These are phyloP conservation scores for Plasmodium malariae DNA, from an alignment of 169 alveolate genomes.

Conservation along the genomic window DNA sequence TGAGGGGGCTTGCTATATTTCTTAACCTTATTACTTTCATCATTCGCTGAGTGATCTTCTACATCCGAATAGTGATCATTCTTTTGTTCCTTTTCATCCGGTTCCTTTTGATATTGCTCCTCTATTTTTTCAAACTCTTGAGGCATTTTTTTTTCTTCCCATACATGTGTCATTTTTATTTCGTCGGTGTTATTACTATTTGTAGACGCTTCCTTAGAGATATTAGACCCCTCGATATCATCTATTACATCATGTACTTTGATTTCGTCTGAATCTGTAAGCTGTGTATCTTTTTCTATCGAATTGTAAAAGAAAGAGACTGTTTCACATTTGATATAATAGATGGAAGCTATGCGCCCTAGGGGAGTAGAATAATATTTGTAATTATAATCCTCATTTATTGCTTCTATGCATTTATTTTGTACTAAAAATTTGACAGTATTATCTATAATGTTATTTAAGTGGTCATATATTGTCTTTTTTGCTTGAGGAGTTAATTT, in stretches of 20 bases:
- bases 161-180: background rate
- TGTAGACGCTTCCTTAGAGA: too few species aligned
- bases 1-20: conserved; percentile 71
- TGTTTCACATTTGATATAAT: conserved; percentile 51
- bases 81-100: background rate
- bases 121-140: background rate
- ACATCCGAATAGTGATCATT: background rate
- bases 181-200: background rate
- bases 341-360: conserved; percentile 39
- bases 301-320: conserved; percentile 25
- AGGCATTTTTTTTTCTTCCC: background rate
- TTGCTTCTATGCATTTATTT: conserved; percentile 45
- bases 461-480: conserved; percentile 42
- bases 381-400: conserved; percentile 30
- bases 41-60: conserved; percentile 9
- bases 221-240: too few species aligned
- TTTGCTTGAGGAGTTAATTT: conserved; percentile 32
- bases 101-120: background rate
- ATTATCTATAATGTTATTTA: conserved; percentile 43
- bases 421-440: conserved; percentile 21
- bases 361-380: conserved; percentile 28
- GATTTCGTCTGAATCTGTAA: background rate
- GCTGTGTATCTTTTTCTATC: background rate
- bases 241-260: background rate
- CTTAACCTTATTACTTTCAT: conserved; percentile 29